Conservation (phyloP, 805 yeast species). For the Kockiozyma suomiensis region DNA sequence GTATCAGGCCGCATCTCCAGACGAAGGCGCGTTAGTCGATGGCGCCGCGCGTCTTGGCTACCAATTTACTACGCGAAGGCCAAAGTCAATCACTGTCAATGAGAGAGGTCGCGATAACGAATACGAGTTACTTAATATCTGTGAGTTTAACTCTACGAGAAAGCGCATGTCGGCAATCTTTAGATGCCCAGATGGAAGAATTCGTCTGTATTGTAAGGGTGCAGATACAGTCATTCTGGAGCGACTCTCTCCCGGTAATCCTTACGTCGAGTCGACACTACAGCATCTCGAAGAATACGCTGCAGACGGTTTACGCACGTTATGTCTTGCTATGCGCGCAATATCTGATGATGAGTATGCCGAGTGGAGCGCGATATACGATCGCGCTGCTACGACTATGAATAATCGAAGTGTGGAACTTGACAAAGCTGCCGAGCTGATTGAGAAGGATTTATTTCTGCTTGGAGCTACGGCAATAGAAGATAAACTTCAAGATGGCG, state of each 20-base stretch:
- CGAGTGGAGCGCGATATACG: conserved; percentile 66
- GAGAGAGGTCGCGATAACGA: conserved; percentile 55
- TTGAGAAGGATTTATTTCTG: conserved; percentile 76
- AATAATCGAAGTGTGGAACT: conserved; percentile 72
- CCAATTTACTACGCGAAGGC: conserved; percentile 80
- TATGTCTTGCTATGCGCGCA: conserved; percentile 86
- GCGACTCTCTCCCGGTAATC: conserved; percentile 67
- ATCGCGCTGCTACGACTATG: conserved; percentile 80
- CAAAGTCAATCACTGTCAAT: conserved; percentile 73
- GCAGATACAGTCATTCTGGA: conserved; percentile 96
- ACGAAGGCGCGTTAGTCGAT: conserved; percentile 96
- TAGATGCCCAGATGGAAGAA: conserved; percentile 90
- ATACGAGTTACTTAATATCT: conserved; percentile 82
- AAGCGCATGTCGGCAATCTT: conserved; percentile 96
- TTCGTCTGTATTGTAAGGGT: conserved; percentile 89
- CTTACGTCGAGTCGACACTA: conserved; percentile 79
- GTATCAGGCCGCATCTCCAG: conserved; percentile 99
- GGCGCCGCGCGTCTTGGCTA: conserved; percentile 93
- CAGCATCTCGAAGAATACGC: conserved; percentile 95
- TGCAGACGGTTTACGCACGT: conserved; percentile 89
- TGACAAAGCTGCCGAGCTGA: conserved; percentile 86
- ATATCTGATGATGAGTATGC: conserved; percentile 76
- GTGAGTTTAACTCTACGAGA: conserved; percentile 96
- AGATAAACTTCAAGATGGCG: conserved; percentile 96
- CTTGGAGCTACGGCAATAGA: conserved; percentile 98